A percentile compares a stretch with the other conserved stretches of the same genome.
phyloP scores from a whole-genome alignment of 345 rosid genomes.

The Eucalyptus dawsonii region DNA sequence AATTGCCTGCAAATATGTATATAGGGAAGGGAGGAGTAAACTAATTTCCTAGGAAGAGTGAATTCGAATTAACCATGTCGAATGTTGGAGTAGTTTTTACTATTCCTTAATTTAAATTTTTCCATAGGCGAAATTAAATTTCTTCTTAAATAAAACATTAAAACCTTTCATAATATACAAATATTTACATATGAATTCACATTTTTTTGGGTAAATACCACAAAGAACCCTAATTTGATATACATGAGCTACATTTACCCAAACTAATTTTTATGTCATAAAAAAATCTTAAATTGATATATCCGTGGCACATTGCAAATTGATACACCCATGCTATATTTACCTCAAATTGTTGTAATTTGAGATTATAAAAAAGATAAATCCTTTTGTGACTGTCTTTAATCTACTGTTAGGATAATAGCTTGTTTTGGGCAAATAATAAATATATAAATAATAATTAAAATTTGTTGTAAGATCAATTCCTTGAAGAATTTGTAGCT shows the following conservation, averaged over 20 bases:
- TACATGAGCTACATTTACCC: not conserved
- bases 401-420: no score
- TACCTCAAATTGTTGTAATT: not conserved
- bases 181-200: not conserved
- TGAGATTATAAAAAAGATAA: not conserved
- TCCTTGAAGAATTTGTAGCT: no score
- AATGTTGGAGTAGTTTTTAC: not conserved
- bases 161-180: not conserved
- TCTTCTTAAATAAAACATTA: not conserved
- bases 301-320: not conserved
- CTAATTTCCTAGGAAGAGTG: not conserved
- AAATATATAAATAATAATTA: no score
- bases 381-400: no score
- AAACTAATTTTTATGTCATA: not conserved
- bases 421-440: no score
- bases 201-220: not conserved
- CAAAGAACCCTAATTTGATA: not conserved
- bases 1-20: not conserved
- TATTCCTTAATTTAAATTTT: not conserved
- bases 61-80: not conserved
- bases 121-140: not conserved
- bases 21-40: not conserved
- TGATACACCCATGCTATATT: not conserved
- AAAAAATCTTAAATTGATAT: rapidly evolving
- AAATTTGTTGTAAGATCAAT: no score